A percentile compares a stretch with the other conserved stretches of the same genome.
Conservation (phyloP, 2,329 filamentous ascomycete genomes). For the Colletotrichum neosansevieriae region DNA sequence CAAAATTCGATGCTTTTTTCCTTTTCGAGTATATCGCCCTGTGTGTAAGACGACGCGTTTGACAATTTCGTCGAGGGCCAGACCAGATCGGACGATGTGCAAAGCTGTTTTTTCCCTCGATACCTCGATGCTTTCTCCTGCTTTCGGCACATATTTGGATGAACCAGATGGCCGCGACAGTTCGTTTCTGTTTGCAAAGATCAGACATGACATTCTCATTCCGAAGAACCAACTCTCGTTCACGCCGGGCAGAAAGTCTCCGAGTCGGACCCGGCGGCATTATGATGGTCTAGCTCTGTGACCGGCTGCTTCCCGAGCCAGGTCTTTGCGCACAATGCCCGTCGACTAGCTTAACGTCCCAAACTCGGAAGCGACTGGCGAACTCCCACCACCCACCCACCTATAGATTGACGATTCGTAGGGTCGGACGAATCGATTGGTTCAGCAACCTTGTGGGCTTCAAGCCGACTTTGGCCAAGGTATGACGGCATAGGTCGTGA, state of each 20-base stretch:
- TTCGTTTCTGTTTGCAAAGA: constrained; percentile 22
- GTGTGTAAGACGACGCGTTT: constrained; percentile 26
- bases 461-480: background rate
- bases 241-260: constrained; percentile 2
- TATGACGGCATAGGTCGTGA: background rate
- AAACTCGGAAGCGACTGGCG: constrained; percentile 6
- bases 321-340: constrained; percentile 29
- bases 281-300: constrained; percentile 17
- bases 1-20: constrained; percentile 37
- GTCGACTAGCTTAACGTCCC: constrained; percentile 5
- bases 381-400: constrained; percentile 9
- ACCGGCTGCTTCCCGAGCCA: constrained; percentile 28
- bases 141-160: constrained; percentile 31
- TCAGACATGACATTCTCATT: background rate
- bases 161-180: constrained; percentile 6
- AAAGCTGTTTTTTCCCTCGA: constrained; percentile 10
- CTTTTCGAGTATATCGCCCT: constrained; percentile 28
- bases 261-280: constrained; percentile 27
- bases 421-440: constrained; percentile 18
- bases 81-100: constrained; percentile 32
- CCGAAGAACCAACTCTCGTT: background rate
- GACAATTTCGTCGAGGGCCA: constrained; percentile 15
- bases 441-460: constrained; percentile 3
- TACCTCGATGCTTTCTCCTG: constrained; percentile 39
- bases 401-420: background rate